Base-by-base conservation (phyloP, 768 basidiomycete genomes). In the Macrolepiota albuminosa region DNA sequence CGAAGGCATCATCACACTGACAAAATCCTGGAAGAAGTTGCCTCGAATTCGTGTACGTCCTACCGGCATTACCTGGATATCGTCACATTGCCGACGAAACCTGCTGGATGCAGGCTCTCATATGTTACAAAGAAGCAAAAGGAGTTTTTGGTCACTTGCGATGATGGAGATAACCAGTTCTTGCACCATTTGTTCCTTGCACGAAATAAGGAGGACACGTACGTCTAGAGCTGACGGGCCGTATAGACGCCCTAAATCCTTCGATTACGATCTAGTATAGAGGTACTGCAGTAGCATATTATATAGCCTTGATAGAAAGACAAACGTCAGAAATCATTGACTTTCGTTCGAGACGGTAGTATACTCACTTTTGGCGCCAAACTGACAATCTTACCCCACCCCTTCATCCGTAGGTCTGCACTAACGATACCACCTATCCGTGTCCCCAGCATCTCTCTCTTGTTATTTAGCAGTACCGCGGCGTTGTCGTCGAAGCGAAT, bases 401-500 rank as follows among this genome's bases (percentile, higher is more conserved):
- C 93, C 70, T 92, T 89, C 81, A 91, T 81, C 62, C 93, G 80
- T 71, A 98, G 71, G 66, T 97, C 95, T 0, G 91, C 90, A 61
- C 91, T 94, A 48, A 98, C 95, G 47, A 95, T 87, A 0, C 95
- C 95, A 66, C 91, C 90, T 57, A 98, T 93, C 68, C 96, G 86
- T 53, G 95, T 97, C 21, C 95, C 95, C 60, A 98, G 70, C 90
- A 98, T 93, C 75, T 96, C 93, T 58, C 87, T 84, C 78, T 98
- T 98, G 78, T 93, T 93, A 73, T 98, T 98, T 59, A 98, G 73
- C 39, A 98, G 75, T 6, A 98, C 94, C 9, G 87, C 93, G 0
- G 96, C 96, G 68, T 98, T 98, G 81, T 98, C 96, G 75, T 98
- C 96, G 73, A 98, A 98, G 48, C 91, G 80, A 63, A 98, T 79